A percentile compares a stretch with the other conserved stretches of the same genome.
These are phyloP conservation scores for Zopfochytrium polystomum DNA, from an alignment of 371 early-diverging fungal species.

Conservation along the genomic window DNA sequence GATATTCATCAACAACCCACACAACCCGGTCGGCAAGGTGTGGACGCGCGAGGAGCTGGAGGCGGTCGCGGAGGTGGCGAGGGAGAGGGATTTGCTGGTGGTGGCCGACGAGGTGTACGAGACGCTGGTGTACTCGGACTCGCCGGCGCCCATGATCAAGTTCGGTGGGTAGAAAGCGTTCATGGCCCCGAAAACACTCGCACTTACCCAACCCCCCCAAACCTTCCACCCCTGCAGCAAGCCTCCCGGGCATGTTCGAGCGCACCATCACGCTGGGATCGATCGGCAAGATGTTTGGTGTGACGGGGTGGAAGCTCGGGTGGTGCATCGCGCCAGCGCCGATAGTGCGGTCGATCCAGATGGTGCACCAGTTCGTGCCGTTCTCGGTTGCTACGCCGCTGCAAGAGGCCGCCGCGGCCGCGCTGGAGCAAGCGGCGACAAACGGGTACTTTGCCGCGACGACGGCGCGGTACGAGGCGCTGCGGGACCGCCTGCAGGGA, in stretches of 20 bases:
- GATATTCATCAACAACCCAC: slow-evolving; percentile 91
- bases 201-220: background rate
- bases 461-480: slow-evolving; percentile 60
- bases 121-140: slow-evolving; percentile 76
- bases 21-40: slow-evolving; percentile 86
- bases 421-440: slow-evolving; percentile 64
- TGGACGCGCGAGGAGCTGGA: slow-evolving; percentile 77
- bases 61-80: slow-evolving; percentile 69
- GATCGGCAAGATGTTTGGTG: slow-evolving; percentile 87
- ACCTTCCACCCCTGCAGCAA: slow-evolving; percentile 6
- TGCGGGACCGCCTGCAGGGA: slow-evolving; percentile 70
- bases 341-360: slow-evolving; percentile 70
- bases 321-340: slow-evolving; percentile 84
- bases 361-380: slow-evolving; percentile 87
- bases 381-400: slow-evolving; percentile 87
- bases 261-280: slow-evolving; percentile 93
- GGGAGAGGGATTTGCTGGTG: slow-evolving; percentile 79
- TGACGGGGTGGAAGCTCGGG: slow-evolving; percentile 96
- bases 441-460: slow-evolving; percentile 71
- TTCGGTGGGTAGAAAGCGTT: slow-evolving; percentile 46
- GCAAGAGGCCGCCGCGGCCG: slow-evolving; percentile 84
- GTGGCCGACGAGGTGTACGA: slow-evolving; percentile 93
- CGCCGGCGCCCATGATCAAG: slow-evolving; percentile 44
- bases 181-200: background rate
- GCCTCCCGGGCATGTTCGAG: slow-evolving; percentile 69